Conservation (phyloP, 208 protist species). For the Trypanosoma caninum region DNA sequence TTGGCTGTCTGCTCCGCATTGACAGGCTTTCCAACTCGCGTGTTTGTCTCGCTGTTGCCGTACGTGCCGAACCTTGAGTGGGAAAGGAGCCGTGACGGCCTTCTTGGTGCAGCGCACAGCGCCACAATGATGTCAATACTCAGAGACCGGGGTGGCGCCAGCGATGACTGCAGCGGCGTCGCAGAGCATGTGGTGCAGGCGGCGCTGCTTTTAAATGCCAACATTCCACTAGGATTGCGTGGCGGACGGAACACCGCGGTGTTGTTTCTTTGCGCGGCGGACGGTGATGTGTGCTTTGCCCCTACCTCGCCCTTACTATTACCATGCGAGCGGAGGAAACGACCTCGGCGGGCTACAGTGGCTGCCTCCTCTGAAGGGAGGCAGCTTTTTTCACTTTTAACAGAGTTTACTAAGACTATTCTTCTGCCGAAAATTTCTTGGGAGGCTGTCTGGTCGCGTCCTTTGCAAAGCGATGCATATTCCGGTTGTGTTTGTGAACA, state of each 20-base stretch:
- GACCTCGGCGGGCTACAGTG: background rate
- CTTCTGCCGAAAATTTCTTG: constrained; percentile 34
- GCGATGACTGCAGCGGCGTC: background rate
- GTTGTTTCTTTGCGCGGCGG: constrained; percentile 11
- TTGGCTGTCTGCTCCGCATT: constrained; percentile 49
- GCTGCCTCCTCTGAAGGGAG: background rate
- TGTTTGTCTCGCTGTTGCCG: constrained; percentile 36
- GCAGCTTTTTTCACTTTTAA: constrained; percentile 17
- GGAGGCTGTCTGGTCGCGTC: constrained; percentile 4
- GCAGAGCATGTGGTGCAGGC: constrained; percentile 22
- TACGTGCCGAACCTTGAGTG: constrained; percentile 51
- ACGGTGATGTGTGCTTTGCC: constrained; percentile 17
- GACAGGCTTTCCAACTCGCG: constrained; percentile 8
- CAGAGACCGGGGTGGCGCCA: background rate
- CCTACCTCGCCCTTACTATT: background rate
- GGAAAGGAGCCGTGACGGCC: constrained; percentile 45
- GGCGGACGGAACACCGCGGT: constrained; percentile 13
- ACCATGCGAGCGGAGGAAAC: constrained; percentile 16
- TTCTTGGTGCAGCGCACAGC: constrained; percentile 48
- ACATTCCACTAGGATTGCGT: constrained; percentile 27
- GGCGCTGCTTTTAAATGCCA: constrained; percentile 47
- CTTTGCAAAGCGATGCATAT: background rate
- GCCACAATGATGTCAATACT: constrained; percentile 14
- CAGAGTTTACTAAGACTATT: constrained; percentile 14
- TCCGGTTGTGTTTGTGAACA: constrained; percentile 20